Evolutionary conservation across 2,329 filamentous ascomycete genomes (phyloP).

Genomic region (Trichoderma sp.): DNA sequence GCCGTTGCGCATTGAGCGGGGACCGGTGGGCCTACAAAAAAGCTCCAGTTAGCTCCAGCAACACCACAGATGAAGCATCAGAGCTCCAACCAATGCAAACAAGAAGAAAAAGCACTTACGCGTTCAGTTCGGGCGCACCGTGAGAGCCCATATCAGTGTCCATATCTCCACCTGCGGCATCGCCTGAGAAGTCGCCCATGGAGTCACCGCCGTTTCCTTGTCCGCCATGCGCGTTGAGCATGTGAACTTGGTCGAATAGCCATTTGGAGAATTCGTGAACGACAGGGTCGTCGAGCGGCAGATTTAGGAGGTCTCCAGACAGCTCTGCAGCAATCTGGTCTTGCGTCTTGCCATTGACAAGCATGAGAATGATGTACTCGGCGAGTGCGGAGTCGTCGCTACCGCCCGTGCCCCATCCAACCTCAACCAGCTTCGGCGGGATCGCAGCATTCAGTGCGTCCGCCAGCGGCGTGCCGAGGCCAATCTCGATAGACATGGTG

Average conservation of each 20-base stretch:
- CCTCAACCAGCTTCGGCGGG: slow-evolving; percentile 86
- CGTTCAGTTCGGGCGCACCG: slow-evolving; percentile 51
- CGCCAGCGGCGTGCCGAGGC: slow-evolving; percentile 77
- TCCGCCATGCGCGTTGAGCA: slow-evolving; percentile 59
- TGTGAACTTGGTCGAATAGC: slow-evolving; percentile 85
- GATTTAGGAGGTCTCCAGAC: slow-evolving; percentile 78
- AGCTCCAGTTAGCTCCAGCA: background rate
- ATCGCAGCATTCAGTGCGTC: slow-evolving; percentile 79
- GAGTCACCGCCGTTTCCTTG: slow-evolving; percentile 32
- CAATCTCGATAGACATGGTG: slow-evolving; percentile 75
- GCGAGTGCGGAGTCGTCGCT: slow-evolving; percentile 77
- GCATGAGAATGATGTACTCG: slow-evolving; percentile 97
- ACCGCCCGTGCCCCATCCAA: slow-evolving; percentile 83
- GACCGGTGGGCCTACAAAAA: slow-evolving; percentile 75
- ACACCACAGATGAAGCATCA: background rate
- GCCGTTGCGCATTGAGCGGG: slow-evolving; percentile 85
- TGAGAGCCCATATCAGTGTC: slow-evolving; percentile 73
- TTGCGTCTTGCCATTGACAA: slow-evolving; percentile 91
- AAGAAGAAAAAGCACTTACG: slow-evolving; percentile 46
- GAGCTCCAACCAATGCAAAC: background rate
- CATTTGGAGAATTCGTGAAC: slow-evolving; percentile 83
- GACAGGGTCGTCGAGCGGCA: slow-evolving; percentile 78
- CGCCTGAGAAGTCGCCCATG: slow-evolving; percentile 34
- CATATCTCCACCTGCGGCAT: slow-evolving; percentile 43
- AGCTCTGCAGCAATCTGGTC: slow-evolving; percentile 86